Evolutionary conservation across 2,329 filamentous ascomycete species (phyloP).

Genomic region (Alternaria metachromatica): DNA sequence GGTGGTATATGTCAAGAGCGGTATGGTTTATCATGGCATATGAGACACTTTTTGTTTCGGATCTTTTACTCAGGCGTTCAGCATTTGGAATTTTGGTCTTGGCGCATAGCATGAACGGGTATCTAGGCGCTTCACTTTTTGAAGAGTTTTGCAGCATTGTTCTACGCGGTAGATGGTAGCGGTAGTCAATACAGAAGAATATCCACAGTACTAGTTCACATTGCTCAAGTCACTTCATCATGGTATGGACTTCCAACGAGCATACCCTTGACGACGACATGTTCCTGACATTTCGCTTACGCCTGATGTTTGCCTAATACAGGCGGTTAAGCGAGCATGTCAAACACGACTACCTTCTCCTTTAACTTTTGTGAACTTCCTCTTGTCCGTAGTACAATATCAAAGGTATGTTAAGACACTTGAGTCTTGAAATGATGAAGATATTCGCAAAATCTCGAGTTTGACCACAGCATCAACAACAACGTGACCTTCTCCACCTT

Average conservation of each 20-base stretch:
- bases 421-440: neutral
- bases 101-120: neutral
- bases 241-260: neutral
- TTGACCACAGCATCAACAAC: too few relatives aligned
- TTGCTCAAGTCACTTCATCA: neutral
- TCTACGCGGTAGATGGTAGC: neutral
- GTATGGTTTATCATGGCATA: neutral
- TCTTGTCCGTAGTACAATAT: neutral
- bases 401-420: neutral
- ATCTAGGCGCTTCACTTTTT: neutral
- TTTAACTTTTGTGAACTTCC: neutral
- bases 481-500: neutral
- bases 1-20: neutral
- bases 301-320: neutral
- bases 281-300: constrained; percentile 1
- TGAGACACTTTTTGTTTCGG: constrained; percentile 6
- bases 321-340: neutral
- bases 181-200: neutral
- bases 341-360: neutral
- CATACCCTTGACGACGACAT: neutral
- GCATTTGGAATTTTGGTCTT: constrained; percentile 1
- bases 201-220: neutral
- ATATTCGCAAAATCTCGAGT: neutral
- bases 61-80: neutral
- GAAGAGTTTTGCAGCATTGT: neutral